Evolutionary conservation across 2,329 filamentous ascomycete species (phyloP), one percentile per base, ranked within the genome.

Genomic region (Alternaria gaisen): DNA sequence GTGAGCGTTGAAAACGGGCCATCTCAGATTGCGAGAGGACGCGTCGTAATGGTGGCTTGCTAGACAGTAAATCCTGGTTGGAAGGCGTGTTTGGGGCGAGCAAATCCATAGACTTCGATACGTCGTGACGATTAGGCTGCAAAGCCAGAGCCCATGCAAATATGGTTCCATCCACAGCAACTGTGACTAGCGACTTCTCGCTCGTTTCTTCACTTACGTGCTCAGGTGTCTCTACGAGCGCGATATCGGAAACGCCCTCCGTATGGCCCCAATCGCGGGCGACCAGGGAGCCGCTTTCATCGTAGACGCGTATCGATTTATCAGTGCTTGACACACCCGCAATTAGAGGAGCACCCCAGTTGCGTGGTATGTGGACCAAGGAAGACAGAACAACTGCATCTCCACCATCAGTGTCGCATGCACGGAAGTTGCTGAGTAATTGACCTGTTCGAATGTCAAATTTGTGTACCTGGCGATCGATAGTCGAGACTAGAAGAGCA

Each of bases 221-320:
- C 56, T 91, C 87, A 11, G 61, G 48, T 11, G 63, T 63, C 41
- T 73, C 68, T 18, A 79, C 63, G 8, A 97, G 80, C 4, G 91
- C 86, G 18, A 96, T 88, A 61, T 94, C 94, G 53, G 92, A 97
- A 65, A 99, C 93, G 9, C 94, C 91, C 74, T 97, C 94, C 0
- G 94, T 97, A 70, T 99, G 95, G 1, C 95, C 95, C 87, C 93
- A 97, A 80, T 98, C 95, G 41, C 93, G 88, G 52, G 93, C 91
- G 28, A 98, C 81, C 58, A 99, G 90, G 2, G 83, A 81, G 9
- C 94, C 94, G 42, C 87, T 89, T 63, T 90, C 89, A 68, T 97
- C 92, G 72, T 99, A 99, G 16, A 99, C 82, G 36, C 95, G 86
- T 57, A 99, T 90, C 0, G 95, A 98, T 76, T 98, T 99, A 78